Evolutionary conservation across 805 yeast genomes (phyloP), one percentile per base, ranked within the genome.

Genomic region (Myxozyma monticola): DNA sequence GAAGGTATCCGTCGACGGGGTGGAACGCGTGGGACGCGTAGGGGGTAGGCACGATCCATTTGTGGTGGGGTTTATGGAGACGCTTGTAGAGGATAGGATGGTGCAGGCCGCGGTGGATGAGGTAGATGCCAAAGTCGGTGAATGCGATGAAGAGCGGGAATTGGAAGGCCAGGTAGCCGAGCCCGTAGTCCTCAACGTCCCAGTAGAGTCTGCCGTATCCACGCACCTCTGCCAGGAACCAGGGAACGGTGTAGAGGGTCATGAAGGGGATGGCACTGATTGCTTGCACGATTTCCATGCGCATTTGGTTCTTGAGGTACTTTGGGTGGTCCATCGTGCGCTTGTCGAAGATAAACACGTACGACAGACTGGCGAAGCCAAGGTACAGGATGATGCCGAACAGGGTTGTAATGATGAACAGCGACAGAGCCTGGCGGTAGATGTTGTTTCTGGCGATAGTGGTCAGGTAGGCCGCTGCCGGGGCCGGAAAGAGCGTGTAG

Each of bases 1-100:
- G 99, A 52, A 80, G 74, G 74, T 86, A 93, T 34, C 99, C 99
- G 63, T 93, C 99, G 45, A 93, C 85, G 12, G 99, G 98, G 70
- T 93, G 96, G 88, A 93, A 93, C 22, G 98, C 97, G 66, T 90
- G 97, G 7, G 96, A 88, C 0, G 99, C 99, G 72, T 85, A 93
- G 37, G 99, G 99, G 8, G 99, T 91, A 55, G 98, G 91, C 35
- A 93, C 96, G 61, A 93, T 81, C 99, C 99, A 93, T 73, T 93
- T 93, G 78, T 93, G 99, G 71, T 93, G 99, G 10, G 97, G 97
- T 73, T 93, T 93, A 75, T 93, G 99, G 56, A 93, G 73, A 22
- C 64, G 68, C 74, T 85, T 90, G 79, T 93, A 93, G 35, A 93
- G 84, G 15, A 76, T 61, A 20, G 96, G 97, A 88, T 93, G 88